Conservation (phyloP, 495 filamentous ascomycete species). For the Pyronema omphalodes region DNA sequence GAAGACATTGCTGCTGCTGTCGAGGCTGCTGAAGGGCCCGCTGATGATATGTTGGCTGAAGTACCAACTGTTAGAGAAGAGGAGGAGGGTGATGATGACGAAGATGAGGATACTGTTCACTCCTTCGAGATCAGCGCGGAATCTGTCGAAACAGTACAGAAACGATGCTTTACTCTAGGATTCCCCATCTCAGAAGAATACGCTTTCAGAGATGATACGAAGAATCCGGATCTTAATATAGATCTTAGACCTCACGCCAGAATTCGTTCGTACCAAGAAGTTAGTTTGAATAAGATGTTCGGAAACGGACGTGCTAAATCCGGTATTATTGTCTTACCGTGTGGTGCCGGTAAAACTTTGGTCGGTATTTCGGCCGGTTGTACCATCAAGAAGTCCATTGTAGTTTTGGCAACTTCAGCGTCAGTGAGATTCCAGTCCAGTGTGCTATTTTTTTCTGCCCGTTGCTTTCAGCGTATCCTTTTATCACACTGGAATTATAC, state of each 20-base stretch:
- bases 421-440: constrained; percentile 3
- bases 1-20: constrained; percentile 9
- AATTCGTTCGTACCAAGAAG: constrained; percentile 88
- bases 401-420: constrained; percentile 87
- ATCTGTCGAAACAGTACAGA: constrained; percentile 69
- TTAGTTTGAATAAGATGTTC: constrained; percentile 97
- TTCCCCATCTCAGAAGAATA: constrained; percentile 90
- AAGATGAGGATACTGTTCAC: constrained; percentile 74
- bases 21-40: constrained; percentile 24
- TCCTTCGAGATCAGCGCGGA: constrained; percentile 76
- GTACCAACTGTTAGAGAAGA: constrained; percentile 34
- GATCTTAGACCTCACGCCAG: constrained; percentile 68
- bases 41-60: constrained; percentile 42
- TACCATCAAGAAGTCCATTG: constrained; percentile 88
- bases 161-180: constrained; percentile 68
- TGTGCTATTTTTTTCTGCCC: not conserved
- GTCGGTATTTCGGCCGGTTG: constrained; percentile 95
- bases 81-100: constrained; percentile 80
- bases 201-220: constrained; percentile 84
- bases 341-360: constrained; percentile 90
- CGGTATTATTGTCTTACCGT: constrained; percentile 93
- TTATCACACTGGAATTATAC: constrained; percentile 1
- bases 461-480: not conserved
- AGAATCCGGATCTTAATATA: constrained; percentile 80
- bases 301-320: constrained; percentile 92